A percentile compares a stretch with the other conserved stretches of the same genome.
Evolutionary conservation across 2,329 filamentous ascomycete species (phyloP).

Genomic region (Amauroascus niger): DNA sequence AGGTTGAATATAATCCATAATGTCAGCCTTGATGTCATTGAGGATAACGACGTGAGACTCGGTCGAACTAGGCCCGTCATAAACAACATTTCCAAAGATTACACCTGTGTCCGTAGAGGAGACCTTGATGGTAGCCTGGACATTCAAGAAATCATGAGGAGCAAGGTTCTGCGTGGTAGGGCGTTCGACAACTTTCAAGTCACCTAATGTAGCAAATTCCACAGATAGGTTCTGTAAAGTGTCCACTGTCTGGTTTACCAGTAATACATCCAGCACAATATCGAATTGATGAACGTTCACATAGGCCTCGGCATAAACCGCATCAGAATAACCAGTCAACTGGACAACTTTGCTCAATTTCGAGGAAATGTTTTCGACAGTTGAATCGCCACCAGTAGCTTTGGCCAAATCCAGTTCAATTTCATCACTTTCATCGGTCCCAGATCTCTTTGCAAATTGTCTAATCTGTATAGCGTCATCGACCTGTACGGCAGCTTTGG

Average conservation of each 20-base stretch:
- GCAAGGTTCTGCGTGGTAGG: constrained; percentile 93
- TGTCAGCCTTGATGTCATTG: constrained; percentile 95
- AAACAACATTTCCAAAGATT: constrained; percentile 97
- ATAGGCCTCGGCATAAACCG: constrained; percentile 97
- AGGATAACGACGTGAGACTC: constrained; percentile 96
- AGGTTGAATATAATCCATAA: constrained; percentile 99
- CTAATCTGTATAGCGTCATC: constrained; percentile 91
- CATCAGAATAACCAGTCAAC: constrained; percentile 93
- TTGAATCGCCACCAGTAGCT: constrained; percentile 81
- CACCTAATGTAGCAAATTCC: constrained; percentile 95
- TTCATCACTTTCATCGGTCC: constrained; percentile 69
- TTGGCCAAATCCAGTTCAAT: constrained; percentile 85
- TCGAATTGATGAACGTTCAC: constrained; percentile 99
- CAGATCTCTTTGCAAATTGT: constrained; percentile 86
- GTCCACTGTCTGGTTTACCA: constrained; percentile 95
- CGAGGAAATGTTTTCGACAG: constrained; percentile 75
- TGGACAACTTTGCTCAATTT: constrained; percentile 96
- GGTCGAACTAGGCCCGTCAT: constrained; percentile 83
- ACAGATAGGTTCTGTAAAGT: constrained; percentile 95
- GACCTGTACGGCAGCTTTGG: constrained; percentile 87
- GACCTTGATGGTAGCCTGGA: constrained; percentile 97
- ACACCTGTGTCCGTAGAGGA: constrained; percentile 96
- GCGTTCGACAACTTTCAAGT: constrained; percentile 94
- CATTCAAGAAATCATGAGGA: constrained; percentile 93
- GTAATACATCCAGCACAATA: constrained; percentile 87